Evolutionary conservation across 2,329 filamentous ascomycete genomes (phyloP).

Genomic region (Colletotrichum destructivum): DNA sequence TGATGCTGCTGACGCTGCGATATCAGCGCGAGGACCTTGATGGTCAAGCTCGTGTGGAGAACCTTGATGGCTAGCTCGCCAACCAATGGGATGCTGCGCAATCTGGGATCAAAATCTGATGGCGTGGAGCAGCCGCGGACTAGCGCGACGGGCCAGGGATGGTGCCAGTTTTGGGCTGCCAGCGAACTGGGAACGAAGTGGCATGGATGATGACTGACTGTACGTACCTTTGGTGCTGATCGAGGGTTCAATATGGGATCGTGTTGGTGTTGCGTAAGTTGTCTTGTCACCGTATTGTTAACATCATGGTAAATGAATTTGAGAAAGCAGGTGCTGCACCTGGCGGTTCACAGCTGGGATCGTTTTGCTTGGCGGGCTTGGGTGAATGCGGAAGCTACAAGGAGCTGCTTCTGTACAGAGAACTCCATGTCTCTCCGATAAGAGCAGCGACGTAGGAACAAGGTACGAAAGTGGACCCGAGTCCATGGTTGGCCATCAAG

Average conservation of each 20-base stretch:
- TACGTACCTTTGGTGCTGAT: background rate
- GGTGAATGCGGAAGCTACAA: slow-evolving; percentile 2
- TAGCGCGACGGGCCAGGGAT: slow-evolving; percentile 26
- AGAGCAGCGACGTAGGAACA: slow-evolving; percentile 27
- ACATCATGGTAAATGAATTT: too few relatives aligned
- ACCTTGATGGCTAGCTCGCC: slow-evolving; percentile 30
- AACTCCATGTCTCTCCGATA: slow-evolving; percentile 5
- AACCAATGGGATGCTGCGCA: slow-evolving; percentile 21
- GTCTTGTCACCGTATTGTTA: too few relatives aligned
- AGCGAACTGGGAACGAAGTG: slow-evolving; percentile 6
- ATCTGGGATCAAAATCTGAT: slow-evolving; percentile 14
- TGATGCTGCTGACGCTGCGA: background rate
- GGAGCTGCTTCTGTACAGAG: background rate
- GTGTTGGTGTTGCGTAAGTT: background rate
- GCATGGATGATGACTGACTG: background rate
- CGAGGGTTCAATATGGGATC: background rate
- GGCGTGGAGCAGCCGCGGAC: slow-evolving; percentile 8
- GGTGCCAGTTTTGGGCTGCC: slow-evolving; percentile 19
- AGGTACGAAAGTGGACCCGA: slow-evolving; percentile 25
- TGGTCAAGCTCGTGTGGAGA: slow-evolving; percentile 38
- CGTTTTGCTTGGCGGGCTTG: background rate
- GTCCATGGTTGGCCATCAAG: slow-evolving; percentile 35
- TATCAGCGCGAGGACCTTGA: slow-evolving; percentile 35
- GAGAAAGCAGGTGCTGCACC: too few relatives aligned
- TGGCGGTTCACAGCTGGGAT: background rate